Conservation (phyloP, 2,329 filamentous ascomycete genomes). For the Fusarium pilosicola region DNA sequence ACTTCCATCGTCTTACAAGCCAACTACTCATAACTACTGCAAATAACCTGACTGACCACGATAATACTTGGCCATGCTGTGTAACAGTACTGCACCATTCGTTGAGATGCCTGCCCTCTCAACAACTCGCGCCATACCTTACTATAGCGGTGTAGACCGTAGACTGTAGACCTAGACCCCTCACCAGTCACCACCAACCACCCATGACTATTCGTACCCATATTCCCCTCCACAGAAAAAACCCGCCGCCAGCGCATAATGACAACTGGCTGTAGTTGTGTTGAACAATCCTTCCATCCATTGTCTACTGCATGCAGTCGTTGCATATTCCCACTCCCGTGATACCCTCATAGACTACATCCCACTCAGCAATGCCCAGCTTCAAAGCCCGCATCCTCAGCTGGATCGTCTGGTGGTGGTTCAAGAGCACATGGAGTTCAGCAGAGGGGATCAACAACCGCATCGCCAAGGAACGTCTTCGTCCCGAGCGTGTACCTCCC, state of each 20-base stretch:
- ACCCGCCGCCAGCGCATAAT: constrained; percentile 9
- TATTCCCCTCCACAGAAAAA: constrained; percentile 27
- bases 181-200: neutral
- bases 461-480: constrained; percentile 40
- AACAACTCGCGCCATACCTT: neutral
- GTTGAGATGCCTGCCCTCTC: neutral
- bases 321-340: constrained; percentile 1
- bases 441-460: constrained; percentile 38
- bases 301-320: constrained; percentile 5
- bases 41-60: neutral
- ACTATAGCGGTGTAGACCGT: constrained; percentile 18
- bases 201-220: constrained; percentile 7
- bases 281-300: neutral
- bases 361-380: constrained; percentile 37
- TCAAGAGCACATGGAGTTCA: constrained; percentile 42
- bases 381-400: constrained; percentile 42
- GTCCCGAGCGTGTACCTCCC: constrained; percentile 35
- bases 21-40: neutral
- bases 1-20: neutral
- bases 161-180: constrained; percentile 18
- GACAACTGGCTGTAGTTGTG: neutral
- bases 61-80: neutral
- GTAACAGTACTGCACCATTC: neutral
- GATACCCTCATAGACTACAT: neutral
- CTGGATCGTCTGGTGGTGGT: constrained; percentile 43